Percentiles rank a stretch among this genome's conserved stretches.
Conservation (phyloP, 768 basidiomycete species). For the Boletus patriciae region DNA sequence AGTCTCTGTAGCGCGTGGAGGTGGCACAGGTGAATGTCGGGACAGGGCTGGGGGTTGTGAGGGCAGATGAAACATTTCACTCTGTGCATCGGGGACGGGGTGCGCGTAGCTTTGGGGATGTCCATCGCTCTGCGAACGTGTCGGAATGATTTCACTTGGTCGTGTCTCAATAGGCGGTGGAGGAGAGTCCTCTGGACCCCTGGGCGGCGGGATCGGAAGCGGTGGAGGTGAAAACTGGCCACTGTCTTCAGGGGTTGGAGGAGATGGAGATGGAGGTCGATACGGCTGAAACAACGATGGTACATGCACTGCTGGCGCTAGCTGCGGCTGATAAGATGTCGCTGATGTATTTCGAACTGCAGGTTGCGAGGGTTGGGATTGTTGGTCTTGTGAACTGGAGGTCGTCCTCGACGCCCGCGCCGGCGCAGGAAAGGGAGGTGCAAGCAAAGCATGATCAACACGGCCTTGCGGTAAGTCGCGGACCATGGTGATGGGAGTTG, state of each 20-base stretch:
- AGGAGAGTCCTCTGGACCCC: slow-evolving; percentile 22
- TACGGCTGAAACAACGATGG: slow-evolving; percentile 28
- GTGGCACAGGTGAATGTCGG: neutral
- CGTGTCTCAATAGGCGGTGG: slow-evolving; percentile 25
- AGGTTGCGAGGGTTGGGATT: slow-evolving; percentile 13
- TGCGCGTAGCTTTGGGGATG: neutral
- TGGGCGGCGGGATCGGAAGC: slow-evolving; percentile 31
- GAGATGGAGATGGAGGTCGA: slow-evolving; percentile 24
- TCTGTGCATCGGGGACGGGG: slow-evolving; percentile 17
- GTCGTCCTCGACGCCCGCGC: slow-evolving; percentile 23
- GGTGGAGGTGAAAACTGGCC: slow-evolving; percentile 31
- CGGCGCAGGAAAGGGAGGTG: slow-evolving; percentile 30
- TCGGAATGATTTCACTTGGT: slow-evolving; percentile 26
- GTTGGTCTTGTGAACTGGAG: slow-evolving; percentile 26
- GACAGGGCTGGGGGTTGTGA: neutral
- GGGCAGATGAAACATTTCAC: slow-evolving; percentile 27
- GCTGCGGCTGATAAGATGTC: slow-evolving; percentile 18
- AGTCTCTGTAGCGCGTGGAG: slow-evolving; percentile 2
- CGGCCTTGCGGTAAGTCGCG: slow-evolving; percentile 26
- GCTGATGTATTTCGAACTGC: slow-evolving; percentile 8
- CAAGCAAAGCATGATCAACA: slow-evolving; percentile 27
- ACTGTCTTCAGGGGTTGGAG: slow-evolving; percentile 12
- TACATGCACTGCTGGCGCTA: slow-evolving; percentile 7
- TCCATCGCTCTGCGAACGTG: slow-evolving; percentile 15
- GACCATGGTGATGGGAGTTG: slow-evolving; percentile 24